Base-by-base conservation (phyloP, 2,329 filamentous ascomycete species). In the Ceratocystis huliohia region DNA sequence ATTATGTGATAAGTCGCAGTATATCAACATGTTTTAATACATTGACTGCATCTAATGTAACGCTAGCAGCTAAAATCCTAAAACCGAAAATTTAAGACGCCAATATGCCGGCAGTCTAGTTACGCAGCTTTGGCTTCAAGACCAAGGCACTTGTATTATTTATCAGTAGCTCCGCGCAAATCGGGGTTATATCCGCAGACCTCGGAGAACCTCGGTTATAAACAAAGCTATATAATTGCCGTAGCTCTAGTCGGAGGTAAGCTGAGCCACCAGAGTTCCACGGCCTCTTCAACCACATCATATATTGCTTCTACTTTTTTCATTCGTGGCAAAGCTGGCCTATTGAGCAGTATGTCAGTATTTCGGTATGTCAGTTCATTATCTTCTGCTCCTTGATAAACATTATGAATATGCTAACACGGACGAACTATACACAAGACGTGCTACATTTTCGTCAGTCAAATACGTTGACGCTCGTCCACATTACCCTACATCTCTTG, bases 381-480 rank as follows among this genome's bases (percentile, higher is more conserved):
- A 48, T 28, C 20, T 15, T 6, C 10, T 22, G 5, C 8, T 53
- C 20, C 6, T 25, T 8, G 20, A 10, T 53, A 5, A 15, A 22
- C 7, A 53, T 7, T 25, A 22, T 22, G 8, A 64, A 25, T 53
- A n/a, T 56, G 15, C 63, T 57, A 30, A 56, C 57, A 63, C 44
- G 64, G 5, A 66, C 7, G n/a, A n/a, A 64, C 30, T 67, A 20
- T n/a, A 30, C 13, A n/a, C 7, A 33, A 59, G 82, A 64, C 82
- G 82, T 73, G 73, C 80, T 48, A 78, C 78, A 10, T 86, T 84
- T 73, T 81, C 80, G 28, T 79, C 81, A 15, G 77, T 79, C 56
- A 77, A 78, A 20, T 88, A 87, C 70, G 83, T 84, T 46, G 77
- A 82, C 28, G 82, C 84, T 72, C 79, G 84, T 17, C 84, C 84